Conservation (phyloP, 331 rosid genomes). For the Ulmus americana region DNA sequence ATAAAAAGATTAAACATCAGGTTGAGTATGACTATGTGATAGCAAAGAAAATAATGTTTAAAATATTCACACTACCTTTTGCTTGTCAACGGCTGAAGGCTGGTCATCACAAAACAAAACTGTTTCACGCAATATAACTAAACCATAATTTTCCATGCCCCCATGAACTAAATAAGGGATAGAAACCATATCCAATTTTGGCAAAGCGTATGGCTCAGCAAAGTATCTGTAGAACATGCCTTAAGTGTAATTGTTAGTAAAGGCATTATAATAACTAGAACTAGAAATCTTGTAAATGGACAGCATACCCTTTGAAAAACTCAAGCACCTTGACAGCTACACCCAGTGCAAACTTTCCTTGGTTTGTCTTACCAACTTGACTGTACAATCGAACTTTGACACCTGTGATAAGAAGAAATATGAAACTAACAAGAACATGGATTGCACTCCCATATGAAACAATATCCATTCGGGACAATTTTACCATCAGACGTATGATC, state of each 20-base stretch:
- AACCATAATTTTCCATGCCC: conserved; percentile 54
- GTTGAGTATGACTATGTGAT: not conserved
- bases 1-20: conserved; percentile 15
- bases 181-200: conserved; percentile 85
- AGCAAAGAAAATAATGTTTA: conserved; percentile 2
- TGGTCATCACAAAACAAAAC: conserved; percentile 40
- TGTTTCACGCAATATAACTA: conserved; percentile 42
- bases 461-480: conserved; percentile 3
- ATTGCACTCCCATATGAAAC: conserved; percentile 16
- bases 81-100: conserved; percentile 40
- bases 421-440: conserved; percentile 19
- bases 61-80: conserved; percentile 30
- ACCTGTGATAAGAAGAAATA: conserved; percentile 37
- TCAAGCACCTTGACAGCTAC: conserved; percentile 67
- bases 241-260: not conserved
- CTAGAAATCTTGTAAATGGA: not conserved
- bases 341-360: conserved; percentile 71
- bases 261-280: conserved; percentile 6
- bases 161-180: conserved; percentile 86
- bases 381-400: conserved; percentile 72
- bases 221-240: conserved; percentile 52
- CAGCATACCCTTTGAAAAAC: conserved; percentile 59
- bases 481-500: conserved; percentile 71
- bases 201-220: conserved; percentile 66
- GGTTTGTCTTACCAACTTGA: conserved; percentile 72